Percentiles rank a stretch among this genome's conserved stretches.
phyloP scores from a whole-genome alignment of 306 rosid species.

The Sophora flavescens region DNA sequence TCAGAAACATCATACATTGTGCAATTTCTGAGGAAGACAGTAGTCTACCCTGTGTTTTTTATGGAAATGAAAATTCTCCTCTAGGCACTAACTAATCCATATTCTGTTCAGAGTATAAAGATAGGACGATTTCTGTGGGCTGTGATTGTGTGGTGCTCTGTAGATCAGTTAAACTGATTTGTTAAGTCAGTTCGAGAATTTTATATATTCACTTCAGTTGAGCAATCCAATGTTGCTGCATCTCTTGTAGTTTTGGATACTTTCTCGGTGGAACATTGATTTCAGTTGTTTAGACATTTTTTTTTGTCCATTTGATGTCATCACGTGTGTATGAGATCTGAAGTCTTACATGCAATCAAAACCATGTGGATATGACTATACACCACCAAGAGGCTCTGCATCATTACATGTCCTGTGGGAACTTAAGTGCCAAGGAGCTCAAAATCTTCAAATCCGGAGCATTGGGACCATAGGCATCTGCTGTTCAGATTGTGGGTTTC shows the following conservation, averaged over 20 bases:
- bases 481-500: slow-evolving; percentile 40
- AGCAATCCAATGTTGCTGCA: slow-evolving; percentile 31
- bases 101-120: slow-evolving; percentile 31
- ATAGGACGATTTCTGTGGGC: slow-evolving; percentile 37
- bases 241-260: slow-evolving; percentile 35
- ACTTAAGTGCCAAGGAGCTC: slow-evolving; percentile 34
- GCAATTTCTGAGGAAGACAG: slow-evolving; percentile 45
- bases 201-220: slow-evolving; percentile 41
- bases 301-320: slow-evolving; percentile 38
- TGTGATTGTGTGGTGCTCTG: slow-evolving; percentile 39
- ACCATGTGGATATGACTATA: slow-evolving; percentile 8
- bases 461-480: slow-evolving; percentile 34
- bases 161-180: slow-evolving; percentile 47
- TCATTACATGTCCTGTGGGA: slow-evolving; percentile 35
- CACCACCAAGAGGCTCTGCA: slow-evolving; percentile 31
- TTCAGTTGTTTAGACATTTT: slow-evolving; percentile 34
- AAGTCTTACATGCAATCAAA: slow-evolving; percentile 16
- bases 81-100: slow-evolving; percentile 12
- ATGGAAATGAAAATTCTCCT: slow-evolving; percentile 45
- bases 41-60: slow-evolving; percentile 24
- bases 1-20: slow-evolving; percentile 38
- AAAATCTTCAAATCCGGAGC: slow-evolving; percentile 43
- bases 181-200: slow-evolving; percentile 44
- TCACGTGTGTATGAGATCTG: neutral
- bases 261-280: slow-evolving; percentile 28